Evolutionary conservation across 1,284 basidiomycete genomes (phyloP).

Genomic region (Jaminaea rosea): DNA sequence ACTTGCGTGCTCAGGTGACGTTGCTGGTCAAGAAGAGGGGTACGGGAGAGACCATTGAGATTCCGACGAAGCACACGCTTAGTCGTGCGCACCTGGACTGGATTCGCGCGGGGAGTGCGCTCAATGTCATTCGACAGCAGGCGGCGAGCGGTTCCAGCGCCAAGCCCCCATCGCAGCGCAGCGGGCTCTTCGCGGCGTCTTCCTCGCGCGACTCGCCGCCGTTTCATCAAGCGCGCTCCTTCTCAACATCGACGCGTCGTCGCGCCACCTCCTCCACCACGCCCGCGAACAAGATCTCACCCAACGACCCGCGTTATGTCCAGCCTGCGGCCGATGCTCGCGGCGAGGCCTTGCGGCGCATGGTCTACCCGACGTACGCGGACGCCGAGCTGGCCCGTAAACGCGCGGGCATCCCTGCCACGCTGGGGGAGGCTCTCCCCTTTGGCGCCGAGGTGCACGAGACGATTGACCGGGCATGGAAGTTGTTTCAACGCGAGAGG

Average conservation of each 20-base stretch:
- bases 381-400: constrained; percentile 6
- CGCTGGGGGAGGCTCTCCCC: constrained; percentile 4
- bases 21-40: constrained; percentile 38
- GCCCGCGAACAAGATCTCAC: constrained; percentile 8
- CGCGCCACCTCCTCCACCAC: constrained; percentile 20
- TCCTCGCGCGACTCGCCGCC: too few relatives aligned
- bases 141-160: constrained; percentile 11
- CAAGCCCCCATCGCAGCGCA: neutral
- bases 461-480: constrained; percentile 86
- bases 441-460: constrained; percentile 67
- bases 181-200: constrained; percentile 10
- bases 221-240: too few relatives aligned
- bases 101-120: constrained; percentile 44
- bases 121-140: constrained; percentile 41
- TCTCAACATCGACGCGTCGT: neutral
- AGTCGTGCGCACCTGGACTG: constrained; percentile 38
- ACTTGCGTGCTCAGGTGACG: constrained; percentile 32
- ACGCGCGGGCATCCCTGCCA: neutral
- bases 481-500: constrained; percentile 66
- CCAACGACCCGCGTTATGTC: constrained; percentile 40
- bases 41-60: constrained; percentile 36
- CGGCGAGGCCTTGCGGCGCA: constrained; percentile 34
- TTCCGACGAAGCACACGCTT: constrained; percentile 41
- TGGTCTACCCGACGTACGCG: constrained; percentile 32
- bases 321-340: constrained; percentile 21